A percentile compares a stretch with the other conserved stretches of the same genome.
Conservation (phyloP, 1,284 basidiomycete species). For the Ustanciosporium gigantosporum region DNA sequence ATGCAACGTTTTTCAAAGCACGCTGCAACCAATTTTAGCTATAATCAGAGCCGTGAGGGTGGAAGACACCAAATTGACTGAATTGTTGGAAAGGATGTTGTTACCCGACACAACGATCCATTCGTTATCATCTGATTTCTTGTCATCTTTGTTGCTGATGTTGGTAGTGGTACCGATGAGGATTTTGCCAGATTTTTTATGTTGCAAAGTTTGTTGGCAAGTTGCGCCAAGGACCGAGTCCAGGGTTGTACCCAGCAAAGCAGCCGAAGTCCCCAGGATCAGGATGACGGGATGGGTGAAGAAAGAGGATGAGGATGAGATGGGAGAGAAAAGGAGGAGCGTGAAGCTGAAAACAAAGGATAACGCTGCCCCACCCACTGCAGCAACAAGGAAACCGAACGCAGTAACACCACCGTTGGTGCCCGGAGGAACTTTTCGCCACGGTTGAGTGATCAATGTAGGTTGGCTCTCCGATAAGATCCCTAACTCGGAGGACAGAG, state of each 20-base stretch:
- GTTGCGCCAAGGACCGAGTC: conserved; percentile 76
- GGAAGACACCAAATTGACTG: conserved; percentile 50
- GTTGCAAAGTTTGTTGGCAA: conserved; percentile 79
- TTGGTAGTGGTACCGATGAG: conserved; percentile 60
- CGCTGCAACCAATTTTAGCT: too few species aligned
- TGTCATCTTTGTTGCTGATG: conserved; percentile 47
- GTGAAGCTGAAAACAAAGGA: conserved; percentile 64
- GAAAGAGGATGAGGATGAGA: not conserved
- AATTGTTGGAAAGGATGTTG: conserved; percentile 77
- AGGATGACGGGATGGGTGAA: conserved; percentile 66
- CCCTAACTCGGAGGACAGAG: conserved; percentile 50
- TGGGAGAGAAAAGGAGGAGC: conserved; percentile 59
- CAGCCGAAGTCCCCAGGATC: conserved; percentile 61
- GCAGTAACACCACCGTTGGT: conserved; percentile 86
- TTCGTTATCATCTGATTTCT: conserved; percentile 4
- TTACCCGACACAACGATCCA: conserved; percentile 71
- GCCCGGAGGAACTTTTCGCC: conserved; percentile 84
- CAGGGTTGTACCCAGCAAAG: conserved; percentile 67
- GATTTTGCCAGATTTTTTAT: conserved; percentile 69
- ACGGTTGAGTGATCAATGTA: conserved; percentile 64
- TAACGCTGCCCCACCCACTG: conserved; percentile 69
- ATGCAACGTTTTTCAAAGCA: too few species aligned
- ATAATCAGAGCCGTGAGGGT: conserved; percentile 13
- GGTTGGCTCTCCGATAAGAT: conserved; percentile 43
- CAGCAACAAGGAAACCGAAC: conserved; percentile 74